phyloP scores from a whole-genome alignment of 148 eudicot genomes.

The Salicornia ramosissima region DNA sequence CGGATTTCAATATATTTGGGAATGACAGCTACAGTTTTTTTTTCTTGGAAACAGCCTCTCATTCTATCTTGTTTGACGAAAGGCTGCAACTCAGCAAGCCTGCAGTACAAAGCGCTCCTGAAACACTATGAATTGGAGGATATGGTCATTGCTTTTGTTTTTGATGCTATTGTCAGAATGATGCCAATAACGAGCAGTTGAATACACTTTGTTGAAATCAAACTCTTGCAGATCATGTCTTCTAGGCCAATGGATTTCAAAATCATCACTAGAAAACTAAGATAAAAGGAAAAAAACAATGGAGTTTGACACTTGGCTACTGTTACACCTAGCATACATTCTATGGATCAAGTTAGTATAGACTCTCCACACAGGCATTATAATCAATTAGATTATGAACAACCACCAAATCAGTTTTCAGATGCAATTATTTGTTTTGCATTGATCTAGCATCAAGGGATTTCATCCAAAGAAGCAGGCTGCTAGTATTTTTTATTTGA shows the following conservation, averaged over 20 bases:
- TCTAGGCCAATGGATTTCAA: not conserved
- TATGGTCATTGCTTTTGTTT: not conserved
- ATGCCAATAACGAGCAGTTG: not conserved
- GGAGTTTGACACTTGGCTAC: not conserved
- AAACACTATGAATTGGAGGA: not conserved
- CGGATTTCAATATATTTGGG: not conserved
- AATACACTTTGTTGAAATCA: not conserved
- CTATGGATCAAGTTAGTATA: not conserved
- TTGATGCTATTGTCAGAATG: not conserved
- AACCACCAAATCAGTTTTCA: not conserved
- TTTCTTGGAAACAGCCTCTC: not conserved
- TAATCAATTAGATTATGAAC: slow-evolving; percentile 6
- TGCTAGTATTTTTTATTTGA: not conserved
- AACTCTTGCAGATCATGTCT: not conserved
- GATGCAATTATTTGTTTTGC: not conserved
- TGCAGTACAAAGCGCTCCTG: not conserved
- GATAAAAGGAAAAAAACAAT: not conserved
- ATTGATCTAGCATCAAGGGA: not conserved
- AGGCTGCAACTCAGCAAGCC: not conserved
- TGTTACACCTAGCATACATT: not conserved
- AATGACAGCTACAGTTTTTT: not conserved
- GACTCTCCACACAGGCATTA: not conserved
- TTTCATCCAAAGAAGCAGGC: not conserved
- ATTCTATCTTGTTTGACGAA: not conserved
- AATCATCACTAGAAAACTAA: not conserved